Percentiles rank a stretch among this genome's conserved stretches.
These are phyloP conservation scores for Petunia axillaris DNA, from an alignment of 257 asterid genomes.

Conservation along the genomic window DNA sequence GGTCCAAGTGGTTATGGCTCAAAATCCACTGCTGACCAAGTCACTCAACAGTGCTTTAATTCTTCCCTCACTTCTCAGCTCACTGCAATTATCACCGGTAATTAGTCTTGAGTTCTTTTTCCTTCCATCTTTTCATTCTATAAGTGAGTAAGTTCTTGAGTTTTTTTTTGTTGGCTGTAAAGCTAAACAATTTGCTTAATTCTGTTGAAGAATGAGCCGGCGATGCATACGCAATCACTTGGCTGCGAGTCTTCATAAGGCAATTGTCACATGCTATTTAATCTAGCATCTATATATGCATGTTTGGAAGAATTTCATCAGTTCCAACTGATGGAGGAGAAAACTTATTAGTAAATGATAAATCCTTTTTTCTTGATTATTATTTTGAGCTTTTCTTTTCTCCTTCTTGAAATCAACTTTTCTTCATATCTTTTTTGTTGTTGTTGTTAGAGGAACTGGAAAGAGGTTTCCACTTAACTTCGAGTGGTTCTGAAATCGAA, in stretches of 20 bases:
- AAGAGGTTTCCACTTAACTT: not conserved
- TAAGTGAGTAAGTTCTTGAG: not conserved
- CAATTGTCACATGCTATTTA: not conserved
- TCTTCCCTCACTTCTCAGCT: constrained; percentile 38
- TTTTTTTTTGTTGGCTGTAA: not conserved
- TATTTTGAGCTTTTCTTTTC: not conserved
- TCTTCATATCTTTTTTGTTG: not conserved
- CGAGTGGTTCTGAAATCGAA: not conserved
- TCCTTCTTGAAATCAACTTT: not conserved
- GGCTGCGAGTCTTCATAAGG: not conserved
- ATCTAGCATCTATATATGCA: not conserved
- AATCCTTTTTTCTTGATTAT: not conserved
- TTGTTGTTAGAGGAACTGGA: not conserved
- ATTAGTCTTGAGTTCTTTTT: constrained; percentile 24
- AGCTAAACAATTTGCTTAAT: not conserved
- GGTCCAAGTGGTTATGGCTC: constrained; percentile 92
- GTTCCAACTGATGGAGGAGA: not conserved
- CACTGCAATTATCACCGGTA: constrained; percentile 93
- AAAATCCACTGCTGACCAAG: constrained; percentile 68
- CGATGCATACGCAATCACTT: not conserved
- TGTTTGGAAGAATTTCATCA: not conserved
- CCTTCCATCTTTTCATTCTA: not conserved
- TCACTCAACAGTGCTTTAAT: constrained; percentile 44
- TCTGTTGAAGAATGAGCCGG: not conserved
- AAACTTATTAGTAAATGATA: not conserved